A percentile compares a stretch with the other conserved stretches of the same genome.
phyloP scores from a whole-genome alignment of 805 yeast species.

The Maudiozyma serrabonitensis region DNA sequence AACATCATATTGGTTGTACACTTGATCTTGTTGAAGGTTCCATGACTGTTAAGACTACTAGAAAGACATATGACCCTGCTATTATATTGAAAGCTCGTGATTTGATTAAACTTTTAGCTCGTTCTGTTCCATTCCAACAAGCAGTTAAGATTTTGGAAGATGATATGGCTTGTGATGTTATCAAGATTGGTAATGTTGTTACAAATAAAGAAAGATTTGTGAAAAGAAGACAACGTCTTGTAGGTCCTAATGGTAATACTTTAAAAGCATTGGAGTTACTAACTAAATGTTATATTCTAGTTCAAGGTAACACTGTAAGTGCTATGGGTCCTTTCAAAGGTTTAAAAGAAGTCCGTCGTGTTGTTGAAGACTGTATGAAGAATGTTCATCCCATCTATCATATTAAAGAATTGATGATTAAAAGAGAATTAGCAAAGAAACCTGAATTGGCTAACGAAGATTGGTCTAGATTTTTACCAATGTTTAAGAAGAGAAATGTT shows the following conservation, averaged over 20 bases:
- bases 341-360: conserved; percentile 80
- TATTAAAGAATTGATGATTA: conserved; percentile 94
- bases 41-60: conserved; percentile 92
- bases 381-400: conserved; percentile 97
- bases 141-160: conserved; percentile 87
- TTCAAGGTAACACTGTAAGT: conserved; percentile 94
- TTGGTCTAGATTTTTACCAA: conserved; percentile 94
- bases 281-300: conserved; percentile 91
- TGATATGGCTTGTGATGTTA: conserved; percentile 90
- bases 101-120: conserved; percentile 80
- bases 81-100: conserved; percentile 90
- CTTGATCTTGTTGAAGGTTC: conserved; percentile 91
- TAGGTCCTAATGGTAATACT: conserved; percentile 96
- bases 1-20: conserved; percentile 69
- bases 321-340: conserved; percentile 96
- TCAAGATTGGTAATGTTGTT: conserved; percentile 85
- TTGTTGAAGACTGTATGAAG: conserved; percentile 95
- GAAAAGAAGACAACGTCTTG: conserved; percentile 90
- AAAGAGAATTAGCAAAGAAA: conserved; percentile 85
- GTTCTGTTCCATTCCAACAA: conserved; percentile 96
- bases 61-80: conserved; percentile 93
- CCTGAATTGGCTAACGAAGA: conserved; percentile 94
- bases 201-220: conserved; percentile 87
- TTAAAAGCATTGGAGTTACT: conserved; percentile 88
- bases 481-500: conserved; percentile 91